Evolutionary conservation across 2,329 filamentous ascomycete genomes (phyloP).

Genomic region (Xylaria sp.): DNA sequence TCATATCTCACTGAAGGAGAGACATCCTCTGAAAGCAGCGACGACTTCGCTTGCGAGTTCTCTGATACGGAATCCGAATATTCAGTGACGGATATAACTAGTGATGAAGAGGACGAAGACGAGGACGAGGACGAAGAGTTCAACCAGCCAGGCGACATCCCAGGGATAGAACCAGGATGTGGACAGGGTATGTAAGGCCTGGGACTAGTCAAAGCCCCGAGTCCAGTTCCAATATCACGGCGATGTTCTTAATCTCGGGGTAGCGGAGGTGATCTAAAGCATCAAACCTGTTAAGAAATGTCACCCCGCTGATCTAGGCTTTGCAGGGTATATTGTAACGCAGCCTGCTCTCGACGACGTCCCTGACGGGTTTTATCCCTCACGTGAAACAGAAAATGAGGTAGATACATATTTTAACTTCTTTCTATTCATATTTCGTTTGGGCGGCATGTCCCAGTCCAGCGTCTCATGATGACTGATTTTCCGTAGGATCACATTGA

Average conservation of each 20-base stretch:
- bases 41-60: conserved; percentile 70
- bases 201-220: conserved; percentile 17
- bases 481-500: conserved; percentile 75
- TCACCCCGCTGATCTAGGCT: conserved; percentile 34
- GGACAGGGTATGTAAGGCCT: conserved; percentile 64
- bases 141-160: conserved; percentile 77
- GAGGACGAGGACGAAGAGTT: conserved; percentile 65
- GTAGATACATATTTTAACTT: conserved; percentile 31
- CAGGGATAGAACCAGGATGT: conserved; percentile 78
- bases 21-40: conserved; percentile 57
- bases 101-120: conserved; percentile 63
- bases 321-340: conserved; percentile 76
- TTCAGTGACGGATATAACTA: conserved; percentile 57
- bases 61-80: conserved; percentile 66
- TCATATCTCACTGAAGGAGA: conserved; percentile 49
- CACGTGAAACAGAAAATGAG: conserved; percentile 74
- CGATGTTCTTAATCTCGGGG: conserved; percentile 13
- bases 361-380: conserved; percentile 83
- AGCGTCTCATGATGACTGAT: conserved; percentile 67
- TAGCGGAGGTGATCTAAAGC: conserved; percentile 33
- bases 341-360: conserved; percentile 93
- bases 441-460: no score
- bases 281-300: conserved; percentile 21
- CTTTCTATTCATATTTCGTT: neutral
- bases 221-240: conserved; percentile 11